Base-by-base conservation (phyloP, 176 grass and related monocot genomes). In the Aegilops sharonensis region DNA sequence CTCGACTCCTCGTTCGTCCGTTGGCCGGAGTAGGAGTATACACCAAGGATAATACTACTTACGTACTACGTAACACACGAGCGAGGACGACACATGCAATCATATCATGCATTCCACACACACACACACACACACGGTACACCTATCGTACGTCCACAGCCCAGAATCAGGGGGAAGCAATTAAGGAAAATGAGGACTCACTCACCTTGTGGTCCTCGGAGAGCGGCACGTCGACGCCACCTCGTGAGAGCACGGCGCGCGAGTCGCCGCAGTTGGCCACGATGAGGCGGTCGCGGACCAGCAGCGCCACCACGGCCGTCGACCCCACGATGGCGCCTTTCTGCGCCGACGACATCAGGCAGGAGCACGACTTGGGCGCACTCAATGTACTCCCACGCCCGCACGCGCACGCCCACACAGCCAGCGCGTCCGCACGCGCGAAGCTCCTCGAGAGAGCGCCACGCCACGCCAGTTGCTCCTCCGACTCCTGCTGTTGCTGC, bases 261-360 rank as follows among this genome's bases (percentile, higher is more conserved):
- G 95, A 98, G 85, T 98, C 95, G 31, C 95, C 95, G 83, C 91
- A 93, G 93, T 98, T 98, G 85, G 93, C 91, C 2, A 98, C 83
- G 35, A 98, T 21, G 45, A 98, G 0, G 42, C 83, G 84, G 54
- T 78, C 82, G 23, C 81, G 79, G 45, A 84, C 81, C 35, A 98
- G 82, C 6, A 98, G 13, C 2, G 90, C 94, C 14, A 95, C 86
- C 4, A 94, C 97, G 69, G 97, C 97, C 14, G 97, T 98, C 64
- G 97, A 98, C 0, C 97, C 97, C 3, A 95, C 90, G 85, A 98
- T 91, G 64, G 81, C 69, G 63, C 84, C 77, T 23, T 59, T 21
- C 11, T 65, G 83, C 47, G 64, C 85, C 3, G 89, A 65, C 3
- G 95, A 84, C 8, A 84, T 81, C 75, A 87, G 78, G 88, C 96